Conservation (phyloP, 176 grass and related monocot species). For the Secale cereale region DNA sequence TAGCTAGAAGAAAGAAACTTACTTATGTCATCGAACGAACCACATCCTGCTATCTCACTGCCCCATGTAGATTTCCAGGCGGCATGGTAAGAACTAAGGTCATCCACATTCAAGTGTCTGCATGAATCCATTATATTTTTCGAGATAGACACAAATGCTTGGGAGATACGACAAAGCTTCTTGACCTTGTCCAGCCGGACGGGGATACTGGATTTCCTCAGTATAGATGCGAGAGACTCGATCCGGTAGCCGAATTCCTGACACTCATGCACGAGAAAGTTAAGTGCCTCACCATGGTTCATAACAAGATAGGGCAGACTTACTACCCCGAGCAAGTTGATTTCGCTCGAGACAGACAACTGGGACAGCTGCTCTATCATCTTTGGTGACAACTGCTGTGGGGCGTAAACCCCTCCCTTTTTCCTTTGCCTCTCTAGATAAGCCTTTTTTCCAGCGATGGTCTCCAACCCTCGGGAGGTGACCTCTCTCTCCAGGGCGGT, state of each 20-base stretch:
- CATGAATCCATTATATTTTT: too few relatives aligned
- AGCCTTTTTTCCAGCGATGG: not conserved
- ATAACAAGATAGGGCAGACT: not conserved
- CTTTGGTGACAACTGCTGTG: too few relatives aligned
- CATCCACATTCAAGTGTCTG: too few relatives aligned
- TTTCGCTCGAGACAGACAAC: not conserved
- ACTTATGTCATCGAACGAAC: not conserved
- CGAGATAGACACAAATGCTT: too few relatives aligned
- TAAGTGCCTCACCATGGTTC: not conserved
- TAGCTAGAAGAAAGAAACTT: not conserved
- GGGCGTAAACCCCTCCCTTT: too few relatives aligned
- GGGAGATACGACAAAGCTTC: too few relatives aligned
- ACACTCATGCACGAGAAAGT: not conserved
- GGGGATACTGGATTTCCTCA: not conserved
- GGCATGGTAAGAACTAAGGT: not conserved
- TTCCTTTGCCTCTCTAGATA: too few relatives aligned
- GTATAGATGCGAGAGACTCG: not conserved
- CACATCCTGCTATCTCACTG: too few relatives aligned
- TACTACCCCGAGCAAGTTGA: not conserved
- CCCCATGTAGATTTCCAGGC: not conserved
- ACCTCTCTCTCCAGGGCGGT: not conserved
- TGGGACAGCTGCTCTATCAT: not conserved
- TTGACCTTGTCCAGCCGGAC: not conserved
- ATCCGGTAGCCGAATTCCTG: not conserved
- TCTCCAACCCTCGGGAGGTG: not conserved